These are phyloP conservation scores for Skeletonema tropicum DNA, from an alignment of 108 stramenopile species.

Conservation along the genomic window DNA sequence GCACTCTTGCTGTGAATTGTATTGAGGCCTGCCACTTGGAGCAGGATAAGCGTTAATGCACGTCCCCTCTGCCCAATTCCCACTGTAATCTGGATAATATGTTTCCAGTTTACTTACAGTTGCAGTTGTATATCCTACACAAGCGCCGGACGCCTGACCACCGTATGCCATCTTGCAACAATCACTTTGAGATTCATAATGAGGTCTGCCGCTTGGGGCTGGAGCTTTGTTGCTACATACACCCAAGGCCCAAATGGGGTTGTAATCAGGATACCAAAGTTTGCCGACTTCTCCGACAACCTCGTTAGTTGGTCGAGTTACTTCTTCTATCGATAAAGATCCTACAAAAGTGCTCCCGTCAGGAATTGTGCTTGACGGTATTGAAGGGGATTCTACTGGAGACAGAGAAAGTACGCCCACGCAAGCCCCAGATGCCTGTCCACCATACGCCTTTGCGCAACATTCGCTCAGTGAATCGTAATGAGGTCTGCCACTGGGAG, in stretches of 20 bases:
- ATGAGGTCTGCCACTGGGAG: constrained; percentile 19
- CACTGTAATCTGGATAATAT: constrained; percentile 21
- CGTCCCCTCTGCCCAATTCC: constrained; percentile 13
- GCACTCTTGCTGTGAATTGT: constrained; percentile 14
- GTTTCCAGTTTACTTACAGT: neutral
- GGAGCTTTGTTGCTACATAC: constrained; percentile 15
- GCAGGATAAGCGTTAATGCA: constrained; percentile 19
- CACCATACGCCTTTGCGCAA: constrained; percentile 17
- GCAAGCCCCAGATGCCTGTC: constrained; percentile 19
- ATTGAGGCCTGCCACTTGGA: constrained; percentile 18
- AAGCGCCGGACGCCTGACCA: constrained; percentile 24
- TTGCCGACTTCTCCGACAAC: neutral
- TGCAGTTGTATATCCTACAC: constrained; percentile 1
- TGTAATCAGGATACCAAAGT: constrained; percentile 11
- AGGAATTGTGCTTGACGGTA: neutral
- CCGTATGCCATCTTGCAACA: constrained; percentile 27
- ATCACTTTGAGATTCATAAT: constrained; percentile 13
- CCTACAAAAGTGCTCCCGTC: neutral
- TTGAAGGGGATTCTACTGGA: too few species aligned
- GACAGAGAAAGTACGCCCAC: neutral
- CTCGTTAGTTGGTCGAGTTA: neutral
- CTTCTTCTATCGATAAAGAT: neutral
- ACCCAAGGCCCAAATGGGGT: constrained; percentile 12
- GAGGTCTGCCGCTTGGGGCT: constrained; percentile 18
- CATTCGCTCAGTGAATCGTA: constrained; percentile 15